Percentiles rank a stretch among this genome's conserved stretches.
Evolutionary conservation across 176 grass and related monocot species (phyloP).

Genomic region (Carex parvula): DNA sequence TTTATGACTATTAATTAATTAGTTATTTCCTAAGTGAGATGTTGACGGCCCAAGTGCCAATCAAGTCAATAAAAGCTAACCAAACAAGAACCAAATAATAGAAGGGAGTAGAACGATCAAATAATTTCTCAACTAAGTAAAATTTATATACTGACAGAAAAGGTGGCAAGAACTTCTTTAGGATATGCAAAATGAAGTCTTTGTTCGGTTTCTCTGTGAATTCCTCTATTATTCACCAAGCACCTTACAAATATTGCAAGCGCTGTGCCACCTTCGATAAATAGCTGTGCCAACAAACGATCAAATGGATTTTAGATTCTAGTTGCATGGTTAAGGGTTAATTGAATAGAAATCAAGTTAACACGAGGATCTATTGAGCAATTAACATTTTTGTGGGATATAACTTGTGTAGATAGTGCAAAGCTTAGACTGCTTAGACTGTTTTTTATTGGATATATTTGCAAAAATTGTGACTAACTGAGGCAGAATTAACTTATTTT

Average conservation of each 20-base stretch:
- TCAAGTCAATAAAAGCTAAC: conserved; percentile 3
- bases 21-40: neutral
- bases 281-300: conserved; percentile 43
- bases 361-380: conserved; percentile 5
- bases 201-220: conserved; percentile 57
- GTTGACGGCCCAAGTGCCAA: neutral
- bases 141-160: conserved; percentile 48
- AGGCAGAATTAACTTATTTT: neutral
- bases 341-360: neutral
- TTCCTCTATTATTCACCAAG: conserved; percentile 56
- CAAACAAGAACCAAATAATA: conserved; percentile 10
- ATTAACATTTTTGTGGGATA: neutral
- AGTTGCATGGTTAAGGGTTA: neutral
- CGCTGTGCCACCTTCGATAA: conserved; percentile 63
- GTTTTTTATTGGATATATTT: neutral
- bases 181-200: conserved; percentile 66
- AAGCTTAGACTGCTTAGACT: neutral
- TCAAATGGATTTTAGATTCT: neutral
- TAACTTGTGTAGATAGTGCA: neutral
- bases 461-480: neutral
- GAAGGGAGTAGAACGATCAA: neutral
- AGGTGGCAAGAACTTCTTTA: conserved; percentile 74
- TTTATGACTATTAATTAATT: neutral
- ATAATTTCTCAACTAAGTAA: conserved; percentile 11
- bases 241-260: conserved; percentile 73